Evolutionary conservation across 805 yeast species (phyloP).

Genomic region (Zygoascus ofunaensis): DNA sequence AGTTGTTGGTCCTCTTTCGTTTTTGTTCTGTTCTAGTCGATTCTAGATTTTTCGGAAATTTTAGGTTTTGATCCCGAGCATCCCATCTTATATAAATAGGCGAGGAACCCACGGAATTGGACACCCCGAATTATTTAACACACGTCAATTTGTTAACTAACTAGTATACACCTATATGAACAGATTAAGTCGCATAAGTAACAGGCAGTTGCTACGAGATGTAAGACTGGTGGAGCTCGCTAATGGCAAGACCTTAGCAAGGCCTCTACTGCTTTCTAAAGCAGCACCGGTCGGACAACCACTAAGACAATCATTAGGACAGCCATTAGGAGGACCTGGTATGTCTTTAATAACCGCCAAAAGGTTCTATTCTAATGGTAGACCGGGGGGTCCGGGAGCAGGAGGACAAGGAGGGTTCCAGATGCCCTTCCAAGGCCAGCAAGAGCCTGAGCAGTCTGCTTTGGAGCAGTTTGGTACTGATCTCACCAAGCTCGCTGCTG

Average conservation of each 20-base stretch:
- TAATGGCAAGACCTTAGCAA: background rate
- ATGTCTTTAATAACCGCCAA: background rate
- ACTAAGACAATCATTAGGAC: background rate
- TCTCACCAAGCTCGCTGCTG: constrained; percentile 74
- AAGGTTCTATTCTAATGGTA: constrained; percentile 10
- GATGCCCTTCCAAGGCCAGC: constrained; percentile 11
- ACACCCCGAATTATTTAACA: too few relatives aligned
- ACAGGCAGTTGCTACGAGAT: background rate
- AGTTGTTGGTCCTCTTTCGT: background rate
- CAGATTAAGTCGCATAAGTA: background rate
- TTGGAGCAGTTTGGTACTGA: constrained; percentile 79
- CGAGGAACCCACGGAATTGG: too few relatives aligned
- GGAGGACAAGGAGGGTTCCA: constrained; percentile 9
- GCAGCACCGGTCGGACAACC: too few relatives aligned
- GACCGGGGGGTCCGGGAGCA: constrained; percentile 9
- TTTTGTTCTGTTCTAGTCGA: background rate
- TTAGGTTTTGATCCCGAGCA: too few relatives aligned
- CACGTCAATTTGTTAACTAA: too few relatives aligned
- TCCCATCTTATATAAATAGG: too few relatives aligned
- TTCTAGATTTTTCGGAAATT: constrained; percentile 1
- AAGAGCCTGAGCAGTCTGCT: constrained; percentile 44
- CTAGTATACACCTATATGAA: too few relatives aligned
- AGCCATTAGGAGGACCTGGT: background rate
- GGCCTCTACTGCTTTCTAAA: background rate
- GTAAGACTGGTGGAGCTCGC: background rate